Percentiles rank a stretch among this genome's conserved stretches.
These are phyloP conservation scores for Raddia distichophylla DNA, from an alignment of 176 grass and related monocot genomes.

Conservation along the genomic window DNA sequence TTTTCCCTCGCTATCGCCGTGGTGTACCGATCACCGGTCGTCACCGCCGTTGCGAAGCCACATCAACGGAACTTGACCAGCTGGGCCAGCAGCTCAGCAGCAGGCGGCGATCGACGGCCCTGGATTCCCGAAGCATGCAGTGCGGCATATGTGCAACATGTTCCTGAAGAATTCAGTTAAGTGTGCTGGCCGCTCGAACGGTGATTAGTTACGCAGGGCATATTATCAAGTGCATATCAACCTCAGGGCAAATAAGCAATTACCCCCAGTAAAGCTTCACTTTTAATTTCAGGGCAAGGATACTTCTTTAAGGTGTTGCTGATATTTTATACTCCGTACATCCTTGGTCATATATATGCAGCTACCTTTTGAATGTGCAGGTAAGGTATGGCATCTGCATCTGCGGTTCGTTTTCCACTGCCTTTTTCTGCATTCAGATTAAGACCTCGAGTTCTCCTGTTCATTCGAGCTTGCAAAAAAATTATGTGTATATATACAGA, in stretches of 20 bases:
- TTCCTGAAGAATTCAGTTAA: neutral
- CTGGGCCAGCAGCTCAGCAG: neutral
- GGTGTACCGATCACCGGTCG: neutral
- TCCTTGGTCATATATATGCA: neutral
- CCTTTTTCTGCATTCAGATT: neutral
- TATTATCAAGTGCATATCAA: too few relatives aligned
- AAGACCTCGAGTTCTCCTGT: neutral
- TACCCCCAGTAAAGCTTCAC: neutral
- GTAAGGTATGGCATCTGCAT: neutral
- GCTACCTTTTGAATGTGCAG: neutral
- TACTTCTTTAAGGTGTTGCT: neutral
- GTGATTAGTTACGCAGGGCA: neutral
- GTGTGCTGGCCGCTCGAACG: neutral
- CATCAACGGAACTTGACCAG: conserved; percentile 3
- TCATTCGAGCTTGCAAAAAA: neutral
- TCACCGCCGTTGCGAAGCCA: conserved; percentile 5
- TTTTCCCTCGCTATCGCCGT: neutral
- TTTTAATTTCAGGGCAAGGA: neutral
- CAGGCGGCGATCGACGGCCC: neutral
- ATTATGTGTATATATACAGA: neutral
- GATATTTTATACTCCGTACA: neutral
- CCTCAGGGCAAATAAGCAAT: too few relatives aligned
- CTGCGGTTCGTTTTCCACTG: neutral
- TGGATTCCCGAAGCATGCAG: neutral
- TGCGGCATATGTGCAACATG: neutral